Percentiles rank a stretch among this genome's conserved stretches.
phyloP scores from a whole-genome alignment of 164 flowering plant genomes.

The Umbilicus rupestris region DNA sequence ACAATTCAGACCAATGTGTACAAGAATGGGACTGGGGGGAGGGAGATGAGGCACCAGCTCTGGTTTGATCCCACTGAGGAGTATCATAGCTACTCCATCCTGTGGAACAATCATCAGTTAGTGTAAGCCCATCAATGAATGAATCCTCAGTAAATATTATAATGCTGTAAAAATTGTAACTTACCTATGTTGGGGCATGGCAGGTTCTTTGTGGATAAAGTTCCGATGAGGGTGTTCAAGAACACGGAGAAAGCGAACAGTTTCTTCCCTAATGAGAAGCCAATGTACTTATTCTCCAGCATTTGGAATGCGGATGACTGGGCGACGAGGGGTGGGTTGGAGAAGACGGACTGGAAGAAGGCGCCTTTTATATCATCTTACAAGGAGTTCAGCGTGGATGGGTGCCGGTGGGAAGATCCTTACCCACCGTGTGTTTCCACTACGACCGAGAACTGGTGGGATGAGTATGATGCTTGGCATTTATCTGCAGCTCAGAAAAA shows the following conservation, averaged over 20 bases:
- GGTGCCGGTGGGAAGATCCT: constrained; percentile 84
- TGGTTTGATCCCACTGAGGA: constrained; percentile 20
- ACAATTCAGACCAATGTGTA: constrained; percentile 78
- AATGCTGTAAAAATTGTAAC: not conserved
- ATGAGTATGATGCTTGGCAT: constrained; percentile 73
- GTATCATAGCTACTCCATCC: constrained; percentile 4
- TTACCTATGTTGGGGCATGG: not conserved
- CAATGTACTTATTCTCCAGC: constrained; percentile 91
- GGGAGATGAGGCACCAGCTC: constrained; percentile 84
- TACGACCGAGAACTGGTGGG: constrained; percentile 86
- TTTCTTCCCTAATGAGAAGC: constrained; percentile 87
- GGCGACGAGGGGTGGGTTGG: constrained; percentile 97
- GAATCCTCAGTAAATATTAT: not conserved
- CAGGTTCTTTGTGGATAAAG: constrained; percentile 79
- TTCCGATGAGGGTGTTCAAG: constrained; percentile 69
- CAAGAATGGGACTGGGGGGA: constrained; percentile 65
- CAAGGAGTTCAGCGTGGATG: constrained; percentile 73
- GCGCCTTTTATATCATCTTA: constrained; percentile 91
- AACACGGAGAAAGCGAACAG: constrained; percentile 55
- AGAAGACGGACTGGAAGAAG: constrained; percentile 87
- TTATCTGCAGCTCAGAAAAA: constrained; percentile 46
- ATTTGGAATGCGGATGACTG: constrained; percentile 97
- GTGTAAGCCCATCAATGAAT: constrained; percentile 1
- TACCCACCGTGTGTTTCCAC: constrained; percentile 78
- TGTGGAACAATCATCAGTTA: constrained; percentile 8